A percentile compares a stretch with the other conserved stretches of the same genome.
These are phyloP conservation scores for Leptodermis oblonga DNA, from an alignment of 257 asterid species.

Conservation along the genomic window DNA sequence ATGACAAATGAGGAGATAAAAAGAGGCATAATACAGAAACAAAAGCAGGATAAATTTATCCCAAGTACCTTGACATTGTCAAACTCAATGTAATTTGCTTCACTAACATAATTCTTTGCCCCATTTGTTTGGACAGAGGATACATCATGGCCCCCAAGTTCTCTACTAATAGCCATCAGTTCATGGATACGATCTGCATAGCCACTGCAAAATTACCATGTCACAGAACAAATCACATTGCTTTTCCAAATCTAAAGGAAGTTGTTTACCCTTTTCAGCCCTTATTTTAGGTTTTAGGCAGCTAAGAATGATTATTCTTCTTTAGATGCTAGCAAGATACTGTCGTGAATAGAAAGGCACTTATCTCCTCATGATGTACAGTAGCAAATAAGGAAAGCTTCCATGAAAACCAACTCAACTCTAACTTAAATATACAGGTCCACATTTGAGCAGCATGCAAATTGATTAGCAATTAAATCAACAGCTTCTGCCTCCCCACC, in stretches of 20 bases:
- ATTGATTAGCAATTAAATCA: background rate
- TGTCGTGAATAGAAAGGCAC: background rate
- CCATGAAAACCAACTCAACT: too few relatives aligned
- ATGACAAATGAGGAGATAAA: conserved; percentile 20
- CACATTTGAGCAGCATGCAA: background rate
- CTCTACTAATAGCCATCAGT: conserved; percentile 83
- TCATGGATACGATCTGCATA: conserved; percentile 99
- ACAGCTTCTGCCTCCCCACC: background rate
- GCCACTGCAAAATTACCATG: conserved; percentile 62
- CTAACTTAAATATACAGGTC: background rate
- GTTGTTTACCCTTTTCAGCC: background rate
- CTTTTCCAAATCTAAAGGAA: background rate
- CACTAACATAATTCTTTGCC: conserved; percentile 78
- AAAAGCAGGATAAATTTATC: background rate
- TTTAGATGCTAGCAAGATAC: background rate
- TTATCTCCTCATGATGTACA: background rate
- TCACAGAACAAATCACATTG: conserved; percentile 1
- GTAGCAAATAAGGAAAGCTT: background rate
- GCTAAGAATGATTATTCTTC: background rate
- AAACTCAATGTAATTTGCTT: conserved; percentile 94
- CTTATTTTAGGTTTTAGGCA: background rate
- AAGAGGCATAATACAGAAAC: background rate
- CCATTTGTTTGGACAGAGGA: conserved; percentile 76
- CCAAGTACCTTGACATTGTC: conserved; percentile 75
- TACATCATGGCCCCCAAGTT: conserved; percentile 58